Conservation (phyloP, 306 rosid genomes). For the Elaeagnus macrophylla region DNA sequence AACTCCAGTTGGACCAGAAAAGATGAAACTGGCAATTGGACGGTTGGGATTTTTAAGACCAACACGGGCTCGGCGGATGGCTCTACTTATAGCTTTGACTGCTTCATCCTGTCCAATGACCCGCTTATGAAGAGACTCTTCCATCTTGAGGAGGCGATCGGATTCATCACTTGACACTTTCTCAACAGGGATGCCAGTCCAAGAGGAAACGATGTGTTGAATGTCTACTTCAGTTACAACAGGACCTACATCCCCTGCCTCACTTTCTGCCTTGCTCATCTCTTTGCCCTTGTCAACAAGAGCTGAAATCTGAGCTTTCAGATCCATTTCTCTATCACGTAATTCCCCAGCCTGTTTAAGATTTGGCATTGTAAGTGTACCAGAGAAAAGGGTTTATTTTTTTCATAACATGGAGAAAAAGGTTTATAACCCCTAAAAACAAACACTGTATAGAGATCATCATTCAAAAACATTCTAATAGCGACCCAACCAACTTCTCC, state of each 20-base stretch:
- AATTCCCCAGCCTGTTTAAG: conserved; percentile 77
- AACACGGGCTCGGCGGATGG: conserved; percentile 90
- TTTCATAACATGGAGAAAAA: not conserved
- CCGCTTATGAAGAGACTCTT: conserved; percentile 81
- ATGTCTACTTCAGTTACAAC: conserved; percentile 82
- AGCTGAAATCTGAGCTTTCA: conserved; percentile 74
- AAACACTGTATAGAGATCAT: not conserved
- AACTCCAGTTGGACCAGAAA: conserved; percentile 98
- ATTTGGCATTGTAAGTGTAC: conserved; percentile 8
- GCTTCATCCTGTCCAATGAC: conserved; percentile 94
- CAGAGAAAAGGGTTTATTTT: not conserved
- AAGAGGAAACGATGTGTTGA: conserved; percentile 76
- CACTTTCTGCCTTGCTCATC: conserved; percentile 93
- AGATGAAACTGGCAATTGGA: conserved; percentile 94
- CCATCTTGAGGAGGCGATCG: conserved; percentile 96
- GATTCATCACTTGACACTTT: conserved; percentile 92
- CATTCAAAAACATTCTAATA: not conserved
- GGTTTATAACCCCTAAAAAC: not conserved
- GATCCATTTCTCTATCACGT: conserved; percentile 90
- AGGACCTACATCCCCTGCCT: conserved; percentile 85
- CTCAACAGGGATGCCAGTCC: conserved; percentile 98
- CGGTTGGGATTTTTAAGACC: conserved; percentile 92
- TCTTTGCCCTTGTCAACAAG: conserved; percentile 83
- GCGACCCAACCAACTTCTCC: not conserved
- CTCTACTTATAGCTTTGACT: conserved; percentile 87